Evolutionary conservation across 2,329 filamentous ascomycete genomes (phyloP).

Genomic region (Alternaria sp.): DNA sequence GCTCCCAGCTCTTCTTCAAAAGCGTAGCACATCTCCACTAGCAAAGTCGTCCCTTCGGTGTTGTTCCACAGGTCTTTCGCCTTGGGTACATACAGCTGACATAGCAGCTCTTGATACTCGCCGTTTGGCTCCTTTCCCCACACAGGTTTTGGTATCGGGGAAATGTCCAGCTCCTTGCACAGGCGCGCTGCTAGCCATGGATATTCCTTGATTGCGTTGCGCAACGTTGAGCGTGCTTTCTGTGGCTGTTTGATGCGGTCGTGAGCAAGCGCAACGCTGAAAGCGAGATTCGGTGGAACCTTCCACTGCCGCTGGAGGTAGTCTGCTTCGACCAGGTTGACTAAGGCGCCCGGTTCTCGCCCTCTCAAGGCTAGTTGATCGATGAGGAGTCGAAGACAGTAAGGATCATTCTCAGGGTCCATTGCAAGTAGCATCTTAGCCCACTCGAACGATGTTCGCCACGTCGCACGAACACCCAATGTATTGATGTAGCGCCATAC

Average conservation of each 20-base stretch:
- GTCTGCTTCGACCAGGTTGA: slow-evolving; percentile 68
- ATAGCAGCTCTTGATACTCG: slow-evolving; percentile 70
- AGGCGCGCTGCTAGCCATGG: slow-evolving; percentile 87
- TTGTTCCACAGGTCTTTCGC: slow-evolving; percentile 88
- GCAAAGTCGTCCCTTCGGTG: slow-evolving; percentile 69
- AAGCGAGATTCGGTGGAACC: slow-evolving; percentile 72
- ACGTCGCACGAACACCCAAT: slow-evolving; percentile 88
- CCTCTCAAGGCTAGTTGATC: slow-evolving; percentile 86
- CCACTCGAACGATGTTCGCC: slow-evolving; percentile 93
- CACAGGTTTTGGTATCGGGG: slow-evolving; percentile 75
- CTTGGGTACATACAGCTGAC: slow-evolving; percentile 76
- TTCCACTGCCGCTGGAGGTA: slow-evolving; percentile 57
- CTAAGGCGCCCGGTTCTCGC: slow-evolving; percentile 75
- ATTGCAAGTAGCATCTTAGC: slow-evolving; percentile 81
- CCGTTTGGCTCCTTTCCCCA: slow-evolving; percentile 79
- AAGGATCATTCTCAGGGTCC: slow-evolving; percentile 76
- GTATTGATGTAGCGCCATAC: slow-evolving; percentile 88
- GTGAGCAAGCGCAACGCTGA: slow-evolving; percentile 78
- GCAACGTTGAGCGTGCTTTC: slow-evolving; percentile 70
- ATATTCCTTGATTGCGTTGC: slow-evolving; percentile 71
- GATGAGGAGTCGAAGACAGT: slow-evolving; percentile 79
- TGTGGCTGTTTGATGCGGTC: slow-evolving; percentile 71
- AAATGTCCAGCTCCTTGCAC: slow-evolving; percentile 80
- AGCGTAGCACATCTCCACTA: slow-evolving; percentile 72
- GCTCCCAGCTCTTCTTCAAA: slow-evolving; percentile 34